Evolutionary conservation across 2,329 filamentous ascomycete genomes (phyloP).

Genomic region (Cryoendolithus antarcticus): DNA sequence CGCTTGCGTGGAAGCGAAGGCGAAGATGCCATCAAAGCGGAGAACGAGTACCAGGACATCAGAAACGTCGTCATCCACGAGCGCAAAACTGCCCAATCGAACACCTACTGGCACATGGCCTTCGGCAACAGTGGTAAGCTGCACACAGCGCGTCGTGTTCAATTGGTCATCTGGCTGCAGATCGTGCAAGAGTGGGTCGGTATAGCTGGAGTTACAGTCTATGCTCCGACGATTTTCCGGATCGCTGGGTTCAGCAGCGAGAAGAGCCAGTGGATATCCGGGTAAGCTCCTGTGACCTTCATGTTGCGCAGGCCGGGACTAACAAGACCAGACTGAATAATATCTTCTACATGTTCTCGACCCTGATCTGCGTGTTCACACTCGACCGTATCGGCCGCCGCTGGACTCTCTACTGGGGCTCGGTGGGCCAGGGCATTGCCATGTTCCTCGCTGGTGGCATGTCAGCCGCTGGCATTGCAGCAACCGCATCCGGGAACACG

Average conservation of each 20-base stretch:
- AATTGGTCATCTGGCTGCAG: constrained; percentile 29
- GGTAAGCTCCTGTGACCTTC: constrained; percentile 2
- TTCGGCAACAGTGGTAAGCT: constrained; percentile 22
- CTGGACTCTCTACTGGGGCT: constrained; percentile 24
- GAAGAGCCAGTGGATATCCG: constrained; percentile 30
- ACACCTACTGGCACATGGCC: constrained; percentile 22
- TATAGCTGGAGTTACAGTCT: constrained; percentile 25
- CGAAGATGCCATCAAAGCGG: constrained; percentile 29
- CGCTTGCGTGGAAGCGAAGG: constrained; percentile 46
- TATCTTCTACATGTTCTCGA: constrained; percentile 23
- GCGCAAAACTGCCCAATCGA: constrained; percentile 19
- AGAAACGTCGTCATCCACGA: constrained; percentile 51
- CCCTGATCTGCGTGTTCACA: constrained; percentile 25
- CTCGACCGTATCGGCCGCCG: constrained; percentile 23
- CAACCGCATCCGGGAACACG: constrained; percentile 60
- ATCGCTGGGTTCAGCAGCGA: constrained; percentile 22
- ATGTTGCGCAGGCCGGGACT: neutral
- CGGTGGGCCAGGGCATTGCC: constrained; percentile 21
- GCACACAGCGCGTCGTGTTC: constrained; percentile 24
- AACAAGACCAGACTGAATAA: constrained; percentile 22
- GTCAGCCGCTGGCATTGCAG: constrained; percentile 36
- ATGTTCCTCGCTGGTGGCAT: constrained; percentile 22
- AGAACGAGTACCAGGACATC: constrained; percentile 58
- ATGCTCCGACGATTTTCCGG: constrained; percentile 11
- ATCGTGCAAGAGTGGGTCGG: constrained; percentile 28